phyloP scores from a whole-genome alignment of 352 stramenopile genomes.

The Phytopythium kandeliae region DNA sequence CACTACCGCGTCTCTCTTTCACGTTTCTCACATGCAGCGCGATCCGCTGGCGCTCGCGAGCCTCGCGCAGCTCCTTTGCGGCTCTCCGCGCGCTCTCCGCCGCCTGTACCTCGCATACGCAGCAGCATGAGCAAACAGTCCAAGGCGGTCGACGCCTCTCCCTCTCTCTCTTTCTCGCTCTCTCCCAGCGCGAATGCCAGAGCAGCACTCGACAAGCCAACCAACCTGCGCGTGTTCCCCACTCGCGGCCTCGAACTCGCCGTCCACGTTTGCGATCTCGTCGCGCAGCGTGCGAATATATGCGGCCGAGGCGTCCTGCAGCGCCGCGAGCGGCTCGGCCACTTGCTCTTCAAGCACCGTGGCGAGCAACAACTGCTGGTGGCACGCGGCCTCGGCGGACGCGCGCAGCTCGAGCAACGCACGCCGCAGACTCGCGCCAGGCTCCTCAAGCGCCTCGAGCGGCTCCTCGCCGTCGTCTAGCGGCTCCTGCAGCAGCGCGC shows the following conservation, averaged over 20 bases:
- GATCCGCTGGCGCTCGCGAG: conserved; percentile 48
- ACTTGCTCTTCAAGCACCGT: conserved; percentile 82
- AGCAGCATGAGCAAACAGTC: background rate
- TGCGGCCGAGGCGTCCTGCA: conserved; percentile 65
- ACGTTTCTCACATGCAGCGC: conserved; percentile 71
- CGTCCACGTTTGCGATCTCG: conserved; percentile 75
- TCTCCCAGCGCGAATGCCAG: no score
- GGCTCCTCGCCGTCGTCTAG: background rate
- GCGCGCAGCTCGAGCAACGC: conserved; percentile 54
- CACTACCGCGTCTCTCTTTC: no score
- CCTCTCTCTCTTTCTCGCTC: no score
- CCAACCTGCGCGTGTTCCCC: conserved; percentile 27
- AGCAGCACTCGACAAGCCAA: no score
- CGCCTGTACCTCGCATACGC: conserved; percentile 9
- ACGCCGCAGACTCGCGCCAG: conserved; percentile 50
- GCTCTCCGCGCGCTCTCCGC: conserved; percentile 27
- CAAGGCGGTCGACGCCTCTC: no score
- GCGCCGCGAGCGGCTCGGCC: conserved; percentile 63
- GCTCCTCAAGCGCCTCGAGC: conserved; percentile 57
- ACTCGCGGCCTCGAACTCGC: conserved; percentile 50
- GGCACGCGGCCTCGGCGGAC: conserved; percentile 55
- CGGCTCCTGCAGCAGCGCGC: conserved; percentile 24
- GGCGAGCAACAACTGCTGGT: conserved; percentile 66
- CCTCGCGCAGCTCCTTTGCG: conserved; percentile 40
- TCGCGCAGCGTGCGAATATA: conserved; percentile 78